Evolutionary conservation across 352 stramenopile species (phyloP), one percentile per base, ranked within the genome.

Genomic region (Pythium biforme): DNA sequence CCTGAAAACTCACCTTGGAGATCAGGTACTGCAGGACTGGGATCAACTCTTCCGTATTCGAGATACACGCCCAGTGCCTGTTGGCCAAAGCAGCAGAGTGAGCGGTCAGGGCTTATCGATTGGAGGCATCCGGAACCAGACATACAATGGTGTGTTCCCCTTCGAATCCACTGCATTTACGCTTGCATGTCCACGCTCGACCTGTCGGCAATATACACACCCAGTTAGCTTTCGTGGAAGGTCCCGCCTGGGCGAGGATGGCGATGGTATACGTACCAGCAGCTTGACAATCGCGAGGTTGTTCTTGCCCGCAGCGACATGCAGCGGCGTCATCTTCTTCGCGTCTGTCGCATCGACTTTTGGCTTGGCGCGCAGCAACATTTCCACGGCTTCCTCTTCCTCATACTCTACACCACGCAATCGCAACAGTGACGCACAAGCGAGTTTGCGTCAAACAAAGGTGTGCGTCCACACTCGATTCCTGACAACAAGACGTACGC

Each of bases 281-380:
- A 90, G 60, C 33, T 76, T 75, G 19, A 87, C 65, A 31, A 89
- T 75, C 10, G 82, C 77, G 3, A 89, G 41, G 53, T 88, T 88
- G 22, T 74, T 77, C 61, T 88, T 90, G 40, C 69, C 83, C 19
- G 77, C 76, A 0, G 81, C 83, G 10, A 90, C 70, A 53, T 90
- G 78, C 1, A 92, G 72, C 3, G 83, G 72, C 4, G 81, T 92
- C 83, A 92, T 92, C 55, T 86, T 88, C 66, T 90, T 89, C 14
- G 66, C 64, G 54, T 92, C 83, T 2, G 65, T 52, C 17, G 73
- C 76, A 56, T 92, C 81, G 25, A 89, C 73, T 48, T 89, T 90
- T 2, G 73, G 65, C 34, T 89, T 92, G 3, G 76, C 67, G 17
- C 69, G 64, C 17, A 92, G 66, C 15, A 92, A 54, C 49, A 90